Evolutionary conservation across 2,329 filamentous ascomycete genomes (phyloP).

Genomic region (Neocucurbitaria cava): DNA sequence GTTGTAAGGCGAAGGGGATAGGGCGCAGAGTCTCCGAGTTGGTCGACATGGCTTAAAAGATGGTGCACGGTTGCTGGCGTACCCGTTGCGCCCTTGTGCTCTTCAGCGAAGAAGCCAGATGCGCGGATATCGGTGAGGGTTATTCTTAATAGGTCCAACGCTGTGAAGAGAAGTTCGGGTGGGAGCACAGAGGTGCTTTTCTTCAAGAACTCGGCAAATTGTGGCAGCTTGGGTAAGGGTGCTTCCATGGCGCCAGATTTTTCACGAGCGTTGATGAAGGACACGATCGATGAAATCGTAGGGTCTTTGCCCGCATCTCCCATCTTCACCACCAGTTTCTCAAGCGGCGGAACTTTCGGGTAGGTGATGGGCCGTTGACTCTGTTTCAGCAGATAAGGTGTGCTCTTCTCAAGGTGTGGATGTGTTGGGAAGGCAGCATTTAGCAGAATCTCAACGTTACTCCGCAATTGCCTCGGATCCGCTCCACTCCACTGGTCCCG

Average conservation of each 20-base stretch:
- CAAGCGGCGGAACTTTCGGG: conserved; percentile 78
- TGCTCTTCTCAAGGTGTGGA: conserved; percentile 72
- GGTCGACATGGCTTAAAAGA: conserved; percentile 62
- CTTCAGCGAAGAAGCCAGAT: conserved; percentile 82
- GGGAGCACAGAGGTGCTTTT: conserved; percentile 64
- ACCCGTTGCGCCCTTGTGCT: conserved; percentile 62
- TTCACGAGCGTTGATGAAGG: conserved; percentile 72
- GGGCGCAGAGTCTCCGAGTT: conserved; percentile 63
- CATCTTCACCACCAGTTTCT: conserved; percentile 82
- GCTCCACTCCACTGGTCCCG: conserved; percentile 83
- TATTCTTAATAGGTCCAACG: conserved; percentile 84
- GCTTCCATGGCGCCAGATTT: conserved; percentile 68
- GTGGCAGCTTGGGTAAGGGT: conserved; percentile 72
- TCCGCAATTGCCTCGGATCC: conserved; percentile 70
- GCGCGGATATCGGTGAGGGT: conserved; percentile 79
- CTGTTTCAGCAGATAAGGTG: conserved; percentile 73
- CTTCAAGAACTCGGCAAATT: conserved; percentile 69
- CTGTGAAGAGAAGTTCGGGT: conserved; percentile 73
- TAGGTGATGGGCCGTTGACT: conserved; percentile 75
- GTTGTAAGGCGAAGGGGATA: conserved; percentile 86
- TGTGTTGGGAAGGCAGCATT: conserved; percentile 79
- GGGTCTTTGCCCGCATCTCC: conserved; percentile 66
- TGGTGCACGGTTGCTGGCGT: conserved; percentile 61
- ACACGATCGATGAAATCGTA: conserved; percentile 68
- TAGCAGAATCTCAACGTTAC: conserved; percentile 75